Conservation (phyloP, 768 basidiomycete genomes). For the Kwoniella mangroviensis region DNA sequence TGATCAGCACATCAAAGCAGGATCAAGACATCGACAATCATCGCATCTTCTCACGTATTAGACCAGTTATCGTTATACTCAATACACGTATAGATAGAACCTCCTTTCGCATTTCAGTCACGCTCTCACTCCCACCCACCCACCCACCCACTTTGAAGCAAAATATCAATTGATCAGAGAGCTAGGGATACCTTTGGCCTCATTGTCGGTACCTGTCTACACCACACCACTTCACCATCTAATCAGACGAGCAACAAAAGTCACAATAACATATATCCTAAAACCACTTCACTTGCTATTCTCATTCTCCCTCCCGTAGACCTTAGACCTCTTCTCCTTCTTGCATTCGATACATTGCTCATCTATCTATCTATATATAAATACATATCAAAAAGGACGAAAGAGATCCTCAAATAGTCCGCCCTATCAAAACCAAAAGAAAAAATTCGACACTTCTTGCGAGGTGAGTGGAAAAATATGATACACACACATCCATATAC, state of each 20-base stretch:
- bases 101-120: neutral
- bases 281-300: neutral
- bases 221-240: conserved; percentile 2
- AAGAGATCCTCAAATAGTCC: neutral
- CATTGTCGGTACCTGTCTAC: conserved; percentile 6
- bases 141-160: neutral
- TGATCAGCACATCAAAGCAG: neutral
- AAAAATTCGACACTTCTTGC: neutral
- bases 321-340: neutral
- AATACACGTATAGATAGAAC: neutral
- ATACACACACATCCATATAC: conserved; percentile 7
- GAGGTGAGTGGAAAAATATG: neutral
- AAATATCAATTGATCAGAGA: neutral
- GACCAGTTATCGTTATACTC: neutral
- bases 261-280: neutral
- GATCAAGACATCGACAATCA: neutral
- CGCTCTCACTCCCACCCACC: neutral
- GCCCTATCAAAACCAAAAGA: neutral
- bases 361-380: neutral
- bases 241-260: neutral
- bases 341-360: neutral
- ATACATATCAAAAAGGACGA: neutral
- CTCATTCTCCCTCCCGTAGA: neutral
- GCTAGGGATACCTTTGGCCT: conserved; percentile 9
- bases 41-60: too few relatives aligned